These are phyloP conservation scores for Thalassiosira mediterranea DNA, from an alignment of 352 stramenopile species.

Conservation along the genomic window DNA sequence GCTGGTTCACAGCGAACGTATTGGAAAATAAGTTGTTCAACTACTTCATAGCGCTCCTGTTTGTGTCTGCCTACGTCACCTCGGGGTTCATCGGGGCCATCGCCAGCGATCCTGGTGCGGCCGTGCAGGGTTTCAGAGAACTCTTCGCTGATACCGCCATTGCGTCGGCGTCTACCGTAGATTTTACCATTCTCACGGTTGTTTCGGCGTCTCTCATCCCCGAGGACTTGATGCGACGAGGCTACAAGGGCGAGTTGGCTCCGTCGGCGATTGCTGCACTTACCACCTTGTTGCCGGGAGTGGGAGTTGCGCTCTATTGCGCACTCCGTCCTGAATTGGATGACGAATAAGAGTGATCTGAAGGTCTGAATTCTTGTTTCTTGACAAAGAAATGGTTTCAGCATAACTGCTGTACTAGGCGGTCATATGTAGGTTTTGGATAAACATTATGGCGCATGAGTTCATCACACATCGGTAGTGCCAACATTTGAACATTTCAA, in stretches of 20 bases:
- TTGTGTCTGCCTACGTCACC: constrained; percentile 31
- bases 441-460: too few species aligned
- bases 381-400: too few species aligned
- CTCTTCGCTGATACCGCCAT: constrained; percentile 53
- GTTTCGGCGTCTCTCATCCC: constrained; percentile 55
- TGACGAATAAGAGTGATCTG: too few species aligned
- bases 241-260: constrained; percentile 31
- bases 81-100: constrained; percentile 34
- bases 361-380: neutral
- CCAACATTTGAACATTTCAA: too few species aligned
- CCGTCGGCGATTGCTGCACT: constrained; percentile 40
- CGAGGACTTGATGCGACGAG: constrained; percentile 52
- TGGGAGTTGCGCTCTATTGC: constrained; percentile 65
- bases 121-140: constrained; percentile 40
- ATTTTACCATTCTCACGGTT: constrained; percentile 63
- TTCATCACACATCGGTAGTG: too few species aligned
- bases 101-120: constrained; percentile 19
- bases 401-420: too few species aligned
- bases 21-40: constrained; percentile 77
- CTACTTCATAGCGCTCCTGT: constrained; percentile 16
- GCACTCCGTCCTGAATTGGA: constrained; percentile 56
- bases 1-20: constrained; percentile 69
- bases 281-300: constrained; percentile 54
- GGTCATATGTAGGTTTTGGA: too few species aligned
- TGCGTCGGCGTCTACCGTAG: constrained; percentile 53